Conservation (phyloP, 2,329 filamentous ascomycete genomes). For the Aspergillus arachidicola region DNA sequence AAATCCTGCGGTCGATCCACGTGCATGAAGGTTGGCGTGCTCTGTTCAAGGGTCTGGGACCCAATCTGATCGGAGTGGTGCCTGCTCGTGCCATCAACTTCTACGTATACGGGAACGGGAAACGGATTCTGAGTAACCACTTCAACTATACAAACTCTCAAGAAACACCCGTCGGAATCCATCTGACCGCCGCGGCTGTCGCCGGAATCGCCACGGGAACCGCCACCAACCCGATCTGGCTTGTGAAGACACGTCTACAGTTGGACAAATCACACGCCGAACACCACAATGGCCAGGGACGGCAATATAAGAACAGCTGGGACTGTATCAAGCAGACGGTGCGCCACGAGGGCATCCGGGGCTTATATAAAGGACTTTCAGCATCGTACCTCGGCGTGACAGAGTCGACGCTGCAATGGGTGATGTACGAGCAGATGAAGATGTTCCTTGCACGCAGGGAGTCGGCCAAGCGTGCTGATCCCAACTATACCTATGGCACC, state of each 20-base stretch:
- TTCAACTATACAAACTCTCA: slow-evolving; percentile 45
- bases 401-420: slow-evolving; percentile 90
- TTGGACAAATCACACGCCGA: slow-evolving; percentile 82
- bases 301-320: slow-evolving; percentile 82
- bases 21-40: slow-evolving; percentile 80
- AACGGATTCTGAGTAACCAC: slow-evolving; percentile 74
- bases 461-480: slow-evolving; percentile 53
- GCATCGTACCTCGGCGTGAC: slow-evolving; percentile 89
- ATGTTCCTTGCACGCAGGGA: slow-evolving; percentile 65
- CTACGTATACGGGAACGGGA: slow-evolving; percentile 89
- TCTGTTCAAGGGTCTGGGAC: slow-evolving; percentile 89
- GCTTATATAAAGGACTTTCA: slow-evolving; percentile 86
- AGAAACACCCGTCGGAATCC: slow-evolving; percentile 71
- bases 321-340: slow-evolving; percentile 86
- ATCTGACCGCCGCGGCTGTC: slow-evolving; percentile 72
- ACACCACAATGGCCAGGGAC: slow-evolving; percentile 49
- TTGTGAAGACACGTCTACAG: slow-evolving; percentile 91
- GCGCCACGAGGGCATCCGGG: slow-evolving; percentile 75
- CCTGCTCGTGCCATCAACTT: slow-evolving; percentile 92
- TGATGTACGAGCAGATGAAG: slow-evolving; percentile 93
- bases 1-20: slow-evolving; percentile 81
- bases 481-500: slow-evolving; percentile 63
- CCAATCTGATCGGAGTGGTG: slow-evolving; percentile 86
- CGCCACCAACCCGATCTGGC: slow-evolving; percentile 93
- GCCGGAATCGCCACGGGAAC: slow-evolving; percentile 87